Evolutionary conservation across 2,329 filamentous ascomycete species (phyloP), one percentile per base, ranked within the genome.

Genomic region (Bipolaris zeicola): DNA sequence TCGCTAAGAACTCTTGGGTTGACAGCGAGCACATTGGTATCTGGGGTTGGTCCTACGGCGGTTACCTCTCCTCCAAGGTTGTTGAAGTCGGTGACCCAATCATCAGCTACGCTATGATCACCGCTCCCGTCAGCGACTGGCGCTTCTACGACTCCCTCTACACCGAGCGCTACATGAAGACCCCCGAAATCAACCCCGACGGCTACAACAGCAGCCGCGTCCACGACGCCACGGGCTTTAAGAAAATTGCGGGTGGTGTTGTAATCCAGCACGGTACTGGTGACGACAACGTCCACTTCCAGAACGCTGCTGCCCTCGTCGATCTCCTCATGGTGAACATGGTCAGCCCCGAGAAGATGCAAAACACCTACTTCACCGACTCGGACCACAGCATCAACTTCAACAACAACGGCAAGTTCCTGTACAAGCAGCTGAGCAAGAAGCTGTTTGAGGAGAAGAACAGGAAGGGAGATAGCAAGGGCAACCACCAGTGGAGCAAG

Each of bases 141-240:
- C 82, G 87, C 1, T 86, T 90, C 76, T 90, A 90, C 72, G 87
- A 90, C 71, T 83, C 81, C 52, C 84, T 90, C 79, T 90, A 89
- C 71, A 89, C 88, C 0, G 88, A 90, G 72, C 82, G 88, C 36
- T 90, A 89, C 76, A 90, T 90, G 87, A 89, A 89, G 75, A 84
- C 80, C 1, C 79, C 82, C 1, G 75, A 77, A 3, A 74, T 76
- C 38, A 90, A 90, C 66, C 76, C 75, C 0, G 83, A 74, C 0
- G 87, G 87, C 28, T 90, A 90, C 75, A 82, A 83, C 55, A 78
- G 79, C 49, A 85, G 84, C 0, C 86, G 86, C 0, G 85, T 90
- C 1, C 81, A 82, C 55, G 79, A 85, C 3, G 72, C 80, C 0
- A 77, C 78, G 0, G 87, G 88, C 0, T 90, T 90, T 79, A 84